These are phyloP conservation scores for Camelina sativa DNA, from an alignment of 345 rosid genomes.

Conservation along the genomic window DNA sequence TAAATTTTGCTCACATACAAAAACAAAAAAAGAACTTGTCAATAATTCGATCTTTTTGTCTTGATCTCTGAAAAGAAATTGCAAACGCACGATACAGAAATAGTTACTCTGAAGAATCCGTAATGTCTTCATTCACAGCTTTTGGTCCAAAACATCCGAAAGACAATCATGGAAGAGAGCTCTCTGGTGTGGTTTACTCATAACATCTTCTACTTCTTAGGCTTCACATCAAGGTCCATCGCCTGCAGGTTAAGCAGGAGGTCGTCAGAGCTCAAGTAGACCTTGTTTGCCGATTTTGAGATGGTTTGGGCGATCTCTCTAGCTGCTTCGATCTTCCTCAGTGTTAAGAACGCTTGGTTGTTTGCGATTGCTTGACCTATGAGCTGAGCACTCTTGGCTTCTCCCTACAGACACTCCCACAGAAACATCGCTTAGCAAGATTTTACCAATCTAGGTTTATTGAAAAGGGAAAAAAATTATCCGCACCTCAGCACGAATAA, in stretches of 20 bases:
- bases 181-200: neutral
- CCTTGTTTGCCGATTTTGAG: slow-evolving; percentile 61
- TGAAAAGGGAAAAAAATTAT: neutral
- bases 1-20: no score
- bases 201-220: slow-evolving; percentile 46
- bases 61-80: neutral
- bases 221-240: slow-evolving; percentile 33
- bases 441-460: neutral
- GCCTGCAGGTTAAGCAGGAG: slow-evolving; percentile 61
- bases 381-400: slow-evolving; percentile 83
- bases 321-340: slow-evolving; percentile 85
- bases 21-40: no score
- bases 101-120: neutral
- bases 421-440: slow-evolving; percentile 6
- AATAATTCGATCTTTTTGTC: neutral
- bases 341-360: slow-evolving; percentile 79
- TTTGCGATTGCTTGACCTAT: slow-evolving; percentile 86
- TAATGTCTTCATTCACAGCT: neutral
- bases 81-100: neutral
- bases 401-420: slow-evolving; percentile 57
- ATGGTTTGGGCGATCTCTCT: slow-evolving; percentile 86
- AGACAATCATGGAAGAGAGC: neutral
- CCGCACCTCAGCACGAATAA: slow-evolving; percentile 82
- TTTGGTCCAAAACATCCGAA: neutral
- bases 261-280: slow-evolving; percentile 67